Evolutionary conservation across 768 basidiomycete genomes (phyloP).

Genomic region (Chalciporus pseudorubinellus): DNA sequence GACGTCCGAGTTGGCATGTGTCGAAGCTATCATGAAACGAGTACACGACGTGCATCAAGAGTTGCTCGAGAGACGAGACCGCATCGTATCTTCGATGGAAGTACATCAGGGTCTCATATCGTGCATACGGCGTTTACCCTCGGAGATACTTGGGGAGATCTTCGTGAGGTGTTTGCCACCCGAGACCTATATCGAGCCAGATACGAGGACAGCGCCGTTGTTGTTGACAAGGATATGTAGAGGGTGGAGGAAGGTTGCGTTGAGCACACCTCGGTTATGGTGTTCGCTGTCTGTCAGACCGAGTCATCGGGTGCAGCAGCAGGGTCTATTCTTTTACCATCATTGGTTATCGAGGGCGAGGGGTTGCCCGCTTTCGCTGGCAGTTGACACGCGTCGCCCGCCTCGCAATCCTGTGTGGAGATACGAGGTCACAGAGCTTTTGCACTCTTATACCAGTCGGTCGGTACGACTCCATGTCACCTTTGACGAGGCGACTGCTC

Average conservation of each 20-base stretch:
- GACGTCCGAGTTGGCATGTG: slow-evolving; percentile 9
- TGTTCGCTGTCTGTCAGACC: slow-evolving; percentile 35
- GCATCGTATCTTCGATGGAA: slow-evolving; percentile 16
- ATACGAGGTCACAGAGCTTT: slow-evolving; percentile 20
- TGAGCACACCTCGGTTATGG: slow-evolving; percentile 46
- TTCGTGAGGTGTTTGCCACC: slow-evolving; percentile 39
- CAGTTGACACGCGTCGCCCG: slow-evolving; percentile 13
- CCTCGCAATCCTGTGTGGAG: slow-evolving; percentile 19
- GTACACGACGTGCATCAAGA: slow-evolving; percentile 8
- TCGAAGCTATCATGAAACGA: slow-evolving; percentile 13
- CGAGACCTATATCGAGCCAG: slow-evolving; percentile 24
- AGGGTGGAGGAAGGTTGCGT: slow-evolving; percentile 41
- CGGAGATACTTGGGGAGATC: slow-evolving; percentile 47
- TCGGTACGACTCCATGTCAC: slow-evolving; percentile 9
- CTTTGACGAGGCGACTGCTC: slow-evolving; percentile 9
- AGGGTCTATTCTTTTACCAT: slow-evolving; percentile 12
- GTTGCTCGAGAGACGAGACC: slow-evolving; percentile 11
- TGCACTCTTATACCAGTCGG: slow-evolving; percentile 19
- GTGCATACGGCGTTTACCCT: slow-evolving; percentile 37
- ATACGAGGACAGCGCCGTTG: slow-evolving; percentile 31
- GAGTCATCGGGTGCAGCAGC: slow-evolving; percentile 6
- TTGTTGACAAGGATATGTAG: slow-evolving; percentile 40
- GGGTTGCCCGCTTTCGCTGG: slow-evolving; percentile 21
- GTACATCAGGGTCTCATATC: slow-evolving; percentile 23
- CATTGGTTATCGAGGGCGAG: slow-evolving; percentile 21